Conservation (phyloP, 805 yeast species). For the Yamadazyma kitorensis region DNA sequence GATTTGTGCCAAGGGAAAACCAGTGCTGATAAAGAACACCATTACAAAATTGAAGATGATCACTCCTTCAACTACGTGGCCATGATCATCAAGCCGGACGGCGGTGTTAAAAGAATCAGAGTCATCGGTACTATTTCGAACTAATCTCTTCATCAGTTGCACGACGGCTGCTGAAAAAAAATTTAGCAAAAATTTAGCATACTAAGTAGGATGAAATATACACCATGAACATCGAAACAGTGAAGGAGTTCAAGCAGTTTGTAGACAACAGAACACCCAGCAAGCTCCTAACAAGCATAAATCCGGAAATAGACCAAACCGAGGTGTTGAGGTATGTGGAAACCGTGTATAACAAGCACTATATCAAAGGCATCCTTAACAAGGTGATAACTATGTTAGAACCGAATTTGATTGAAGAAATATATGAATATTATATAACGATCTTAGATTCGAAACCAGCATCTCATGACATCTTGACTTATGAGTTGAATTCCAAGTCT, state of each 20-base stretch:
- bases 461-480: slow-evolving; percentile 3
- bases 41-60: slow-evolving; percentile 35
- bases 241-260: background rate
- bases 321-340: slow-evolving; percentile 2
- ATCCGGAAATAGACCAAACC: background rate
- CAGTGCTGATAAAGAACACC: slow-evolving; percentile 81
- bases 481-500: slow-evolving; percentile 16
- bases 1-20: slow-evolving; percentile 68
- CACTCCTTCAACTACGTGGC: slow-evolving; percentile 63
- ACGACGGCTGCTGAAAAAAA: too few species aligned
- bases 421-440: slow-evolving; percentile 5
- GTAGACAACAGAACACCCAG: background rate
- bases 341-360: slow-evolving; percentile 3
- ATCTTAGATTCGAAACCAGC: background rate
- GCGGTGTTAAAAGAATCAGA: slow-evolving; percentile 90
- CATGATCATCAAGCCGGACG: slow-evolving; percentile 88
- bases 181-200: too few species aligned
- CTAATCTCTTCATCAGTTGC: too few species aligned
- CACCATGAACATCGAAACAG: too few species aligned
- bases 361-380: background rate
- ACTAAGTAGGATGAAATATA: too few species aligned
- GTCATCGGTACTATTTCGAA: slow-evolving; percentile 57
- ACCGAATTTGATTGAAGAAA: slow-evolving; percentile 6
- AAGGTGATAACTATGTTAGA: slow-evolving; percentile 1
- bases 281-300: background rate